These are phyloP conservation scores for Stephania japonica DNA, from an alignment of 164 flowering plant genomes.

Conservation along the genomic window DNA sequence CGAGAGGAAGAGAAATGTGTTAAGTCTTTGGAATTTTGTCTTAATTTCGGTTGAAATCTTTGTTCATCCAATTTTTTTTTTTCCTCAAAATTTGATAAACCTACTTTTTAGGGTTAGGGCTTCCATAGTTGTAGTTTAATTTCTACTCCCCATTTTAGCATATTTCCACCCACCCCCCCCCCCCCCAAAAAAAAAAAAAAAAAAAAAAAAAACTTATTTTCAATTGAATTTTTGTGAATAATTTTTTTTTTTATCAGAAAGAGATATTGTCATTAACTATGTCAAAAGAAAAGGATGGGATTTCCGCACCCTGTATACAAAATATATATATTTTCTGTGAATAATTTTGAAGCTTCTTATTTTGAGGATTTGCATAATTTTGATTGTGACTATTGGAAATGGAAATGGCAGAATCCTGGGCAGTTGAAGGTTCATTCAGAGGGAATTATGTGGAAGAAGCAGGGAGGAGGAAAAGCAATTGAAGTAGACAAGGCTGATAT, in stretches of 20 bases:
- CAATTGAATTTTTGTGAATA: background rate
- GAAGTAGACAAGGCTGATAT: slow-evolving; percentile 75
- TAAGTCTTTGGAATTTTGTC: background rate
- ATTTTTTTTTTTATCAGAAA: too few relatives aligned
- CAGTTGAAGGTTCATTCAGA: slow-evolving; percentile 67
- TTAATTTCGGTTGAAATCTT: background rate
- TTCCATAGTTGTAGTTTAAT: background rate
- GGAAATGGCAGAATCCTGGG: slow-evolving; percentile 67
- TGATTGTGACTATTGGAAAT: background rate
- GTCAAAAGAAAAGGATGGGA: too few relatives aligned
- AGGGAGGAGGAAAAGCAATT: slow-evolving; percentile 85
- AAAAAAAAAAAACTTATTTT: too few relatives aligned
- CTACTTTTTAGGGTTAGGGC: background rate
- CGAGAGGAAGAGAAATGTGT: background rate
- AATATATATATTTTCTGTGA: too few relatives aligned
- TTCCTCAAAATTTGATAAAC: background rate
- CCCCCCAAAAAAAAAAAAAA: too few relatives aligned
- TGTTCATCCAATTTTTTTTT: background rate
- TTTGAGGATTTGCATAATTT: background rate
- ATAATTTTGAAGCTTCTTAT: background rate
- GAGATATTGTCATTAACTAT: too few relatives aligned
- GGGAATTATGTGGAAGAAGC: slow-evolving; percentile 85
- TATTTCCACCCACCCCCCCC: too few relatives aligned
- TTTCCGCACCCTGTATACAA: too few relatives aligned
- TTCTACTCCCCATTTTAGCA: too few relatives aligned